These are phyloP conservation scores for Boletus rex-veris DNA, from an alignment of 768 basidiomycete genomes.

Conservation along the genomic window DNA sequence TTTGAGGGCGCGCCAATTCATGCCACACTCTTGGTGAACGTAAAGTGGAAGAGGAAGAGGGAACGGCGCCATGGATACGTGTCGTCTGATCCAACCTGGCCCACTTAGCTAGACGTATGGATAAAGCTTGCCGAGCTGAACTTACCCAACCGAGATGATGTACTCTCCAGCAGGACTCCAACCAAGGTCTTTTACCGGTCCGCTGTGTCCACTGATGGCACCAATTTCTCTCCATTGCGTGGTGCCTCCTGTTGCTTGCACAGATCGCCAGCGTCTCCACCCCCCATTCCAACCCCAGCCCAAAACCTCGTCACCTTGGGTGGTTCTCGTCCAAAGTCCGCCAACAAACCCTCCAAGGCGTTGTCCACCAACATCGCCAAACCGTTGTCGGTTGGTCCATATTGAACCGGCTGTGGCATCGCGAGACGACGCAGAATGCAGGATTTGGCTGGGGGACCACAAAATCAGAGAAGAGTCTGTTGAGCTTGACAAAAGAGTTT, in stretches of 20 bases:
- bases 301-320: constrained; percentile 54
- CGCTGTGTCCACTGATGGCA: constrained; percentile 85
- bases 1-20: constrained; percentile 89
- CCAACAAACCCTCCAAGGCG: constrained; percentile 91
- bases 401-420: constrained; percentile 50
- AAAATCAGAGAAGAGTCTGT: constrained; percentile 94
- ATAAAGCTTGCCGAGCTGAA: background rate
- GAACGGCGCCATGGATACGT: constrained; percentile 72
- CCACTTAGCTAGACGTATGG: background rate
- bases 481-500: constrained; percentile 82
- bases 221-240: constrained; percentile 71
- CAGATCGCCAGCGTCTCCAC: constrained; percentile 81
- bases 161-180: constrained; percentile 91
- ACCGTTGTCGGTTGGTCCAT: constrained; percentile 89
- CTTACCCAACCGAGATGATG: constrained; percentile 80
- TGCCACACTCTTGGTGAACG: constrained; percentile 53
- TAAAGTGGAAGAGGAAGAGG: constrained; percentile 5
- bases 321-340: constrained; percentile 66
- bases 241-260: constrained; percentile 15
- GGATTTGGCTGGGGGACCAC: constrained; percentile 76
- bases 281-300: constrained; percentile 95
- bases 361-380: constrained; percentile 93
- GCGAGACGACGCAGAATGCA: constrained; percentile 33
- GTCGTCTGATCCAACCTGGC: constrained; percentile 86
- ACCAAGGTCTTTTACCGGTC: constrained; percentile 70